Percentiles rank a stretch among this genome's conserved stretches.
phyloP scores from a whole-genome alignment of 495 filamentous ascomycete species.

The Polyplosphaeria fusca region DNA sequence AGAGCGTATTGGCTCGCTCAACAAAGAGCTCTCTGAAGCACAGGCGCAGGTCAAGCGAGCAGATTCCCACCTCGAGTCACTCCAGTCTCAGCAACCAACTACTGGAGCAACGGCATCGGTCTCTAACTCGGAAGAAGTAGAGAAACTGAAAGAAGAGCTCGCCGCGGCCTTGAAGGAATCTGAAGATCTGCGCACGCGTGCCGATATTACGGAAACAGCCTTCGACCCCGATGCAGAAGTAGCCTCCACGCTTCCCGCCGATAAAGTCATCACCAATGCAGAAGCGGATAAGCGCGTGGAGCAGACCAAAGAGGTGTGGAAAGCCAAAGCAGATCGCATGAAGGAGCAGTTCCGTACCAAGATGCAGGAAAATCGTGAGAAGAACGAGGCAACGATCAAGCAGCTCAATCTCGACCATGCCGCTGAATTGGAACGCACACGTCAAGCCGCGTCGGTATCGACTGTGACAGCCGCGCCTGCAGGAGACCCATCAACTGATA shows the following conservation, averaged over 20 bases:
- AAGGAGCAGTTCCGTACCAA: conserved; percentile 44
- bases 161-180: conserved; percentile 45
- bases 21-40: conserved; percentile 17
- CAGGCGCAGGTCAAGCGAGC: conserved; percentile 5
- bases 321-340: background rate
- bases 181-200: conserved; percentile 40
- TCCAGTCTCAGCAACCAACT: conserved; percentile 12
- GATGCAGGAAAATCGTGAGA: conserved; percentile 59
- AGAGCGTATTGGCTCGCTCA: conserved; percentile 31
- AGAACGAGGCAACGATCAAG: conserved; percentile 51
- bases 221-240: background rate
- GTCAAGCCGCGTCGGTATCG: no score
- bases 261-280: background rate
- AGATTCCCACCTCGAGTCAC: conserved; percentile 10
- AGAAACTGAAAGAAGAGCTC: conserved; percentile 42
- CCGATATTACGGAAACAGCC: conserved; percentile 31
- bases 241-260: background rate
- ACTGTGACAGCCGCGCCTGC: no score
- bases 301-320: background rate
- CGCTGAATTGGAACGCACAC: conserved; percentile 12
- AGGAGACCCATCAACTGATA: no score
- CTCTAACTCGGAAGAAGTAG: conserved; percentile 35
- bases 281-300: background rate
- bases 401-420: conserved; percentile 24
- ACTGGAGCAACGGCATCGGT: conserved; percentile 1